Conservation (phyloP, 177 flowering plant species). For the Vitis hybrid region DNA sequence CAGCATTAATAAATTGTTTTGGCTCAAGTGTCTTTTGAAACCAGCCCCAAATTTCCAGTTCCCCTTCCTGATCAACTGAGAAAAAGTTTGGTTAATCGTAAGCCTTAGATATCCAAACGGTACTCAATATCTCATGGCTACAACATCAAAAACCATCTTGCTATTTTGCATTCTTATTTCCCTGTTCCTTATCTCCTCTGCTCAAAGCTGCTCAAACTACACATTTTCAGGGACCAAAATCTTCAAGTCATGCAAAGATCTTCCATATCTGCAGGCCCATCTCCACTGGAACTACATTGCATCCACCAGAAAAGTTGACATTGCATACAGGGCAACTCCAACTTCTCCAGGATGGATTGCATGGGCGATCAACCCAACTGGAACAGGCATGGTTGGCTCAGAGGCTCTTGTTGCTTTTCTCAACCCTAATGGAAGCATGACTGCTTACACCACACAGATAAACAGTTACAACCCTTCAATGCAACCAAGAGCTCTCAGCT, state of each 20-base stretch:
- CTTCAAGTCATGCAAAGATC: slow-evolving; percentile 41
- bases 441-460: slow-evolving; percentile 38
- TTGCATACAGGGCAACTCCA: slow-evolving; percentile 50
- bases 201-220: slow-evolving; percentile 41
- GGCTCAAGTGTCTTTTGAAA: no score
- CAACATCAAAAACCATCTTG: slow-evolving; percentile 1
- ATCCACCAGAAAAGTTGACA: slow-evolving; percentile 25
- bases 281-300: slow-evolving; percentile 45
- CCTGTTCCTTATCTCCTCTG: slow-evolving; percentile 23
- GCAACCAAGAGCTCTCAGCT: slow-evolving; percentile 44
- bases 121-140: slow-evolving; percentile 20
- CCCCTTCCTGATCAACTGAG: no score
- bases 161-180: slow-evolving; percentile 19
- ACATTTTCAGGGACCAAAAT: slow-evolving; percentile 27
- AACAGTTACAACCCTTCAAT: slow-evolving; percentile 39
- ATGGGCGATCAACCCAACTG: slow-evolving; percentile 59
- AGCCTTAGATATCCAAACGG: background rate
- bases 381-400: slow-evolving; percentile 47
- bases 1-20: no score
- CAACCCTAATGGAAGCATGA: slow-evolving; percentile 34
- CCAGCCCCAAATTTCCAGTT: no score
- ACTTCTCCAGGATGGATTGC: slow-evolving; percentile 51
- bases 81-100: background rate
- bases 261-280: slow-evolving; percentile 37
- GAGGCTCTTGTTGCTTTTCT: slow-evolving; percentile 56